These are phyloP conservation scores for Vaccinium myrtillus DNA, from an alignment of 148 eudicot species.

Conservation along the genomic window DNA sequence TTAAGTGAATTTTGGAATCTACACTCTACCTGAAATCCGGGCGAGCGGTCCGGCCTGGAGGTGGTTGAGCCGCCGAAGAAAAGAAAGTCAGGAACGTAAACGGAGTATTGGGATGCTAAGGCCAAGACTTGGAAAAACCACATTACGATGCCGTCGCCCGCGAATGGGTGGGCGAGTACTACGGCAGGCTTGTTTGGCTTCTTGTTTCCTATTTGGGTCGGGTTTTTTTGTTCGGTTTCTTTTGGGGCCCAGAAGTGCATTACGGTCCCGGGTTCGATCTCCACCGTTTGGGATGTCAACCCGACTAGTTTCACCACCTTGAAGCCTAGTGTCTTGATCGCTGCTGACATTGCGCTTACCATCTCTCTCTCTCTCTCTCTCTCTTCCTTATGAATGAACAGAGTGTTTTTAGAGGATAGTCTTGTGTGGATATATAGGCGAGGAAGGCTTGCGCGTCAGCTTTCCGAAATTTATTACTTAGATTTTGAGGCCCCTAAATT, in stretches of 20 bases:
- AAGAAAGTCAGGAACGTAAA: conserved; percentile 51
- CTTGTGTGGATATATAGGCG: too few species aligned
- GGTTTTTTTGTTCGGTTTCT: too few species aligned
- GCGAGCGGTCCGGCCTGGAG: not conserved
- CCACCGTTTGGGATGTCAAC: conserved; percentile 28
- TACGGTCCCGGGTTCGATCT: conserved; percentile 35
- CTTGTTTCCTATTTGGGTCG: not conserved
- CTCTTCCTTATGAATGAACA: too few species aligned
- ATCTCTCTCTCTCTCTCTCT: conserved; percentile 15
- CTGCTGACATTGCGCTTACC: too few species aligned
- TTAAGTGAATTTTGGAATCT: too few species aligned
- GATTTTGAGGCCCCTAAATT: too few species aligned
- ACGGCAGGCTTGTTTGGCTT: conserved; percentile 25
- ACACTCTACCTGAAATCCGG: conserved; percentile 49
- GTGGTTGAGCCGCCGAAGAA: conserved; percentile 39
- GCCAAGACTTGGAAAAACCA: conserved; percentile 43
- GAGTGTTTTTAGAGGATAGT: too few species aligned
- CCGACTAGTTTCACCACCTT: conserved; percentile 36
- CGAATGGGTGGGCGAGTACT: conserved; percentile 46
- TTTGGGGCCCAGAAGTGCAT: conserved; percentile 55
- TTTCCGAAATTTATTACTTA: too few species aligned
- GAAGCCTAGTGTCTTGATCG: too few species aligned
- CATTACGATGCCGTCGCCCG: conserved; percentile 36
- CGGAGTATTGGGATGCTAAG: conserved; percentile 28
- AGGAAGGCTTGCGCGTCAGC: too few species aligned